Base-by-base conservation (phyloP, 2,329 filamentous ascomycete species). In the Madurella mycetomatis region DNA sequence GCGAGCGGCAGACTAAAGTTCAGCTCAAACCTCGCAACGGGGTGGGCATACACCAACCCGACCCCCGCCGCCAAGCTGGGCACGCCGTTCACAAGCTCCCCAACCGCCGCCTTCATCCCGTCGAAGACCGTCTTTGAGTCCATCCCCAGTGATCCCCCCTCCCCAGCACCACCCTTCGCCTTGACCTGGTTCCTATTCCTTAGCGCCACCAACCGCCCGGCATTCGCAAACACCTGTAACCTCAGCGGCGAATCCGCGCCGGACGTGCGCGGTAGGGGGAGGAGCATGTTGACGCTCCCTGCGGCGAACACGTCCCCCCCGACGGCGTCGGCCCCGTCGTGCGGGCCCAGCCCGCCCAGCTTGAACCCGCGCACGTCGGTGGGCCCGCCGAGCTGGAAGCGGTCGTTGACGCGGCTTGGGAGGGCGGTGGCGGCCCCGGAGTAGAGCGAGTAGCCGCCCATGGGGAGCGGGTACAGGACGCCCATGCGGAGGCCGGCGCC, bases 291-390 rank as follows among this genome's bases (percentile, higher is more conserved):
- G 15, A 92, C 85, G 64, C 90, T 91, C 42, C 88, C 92, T 2
- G 94, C 94, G 16, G 92, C 90, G 68, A 92, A 97, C 11, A 96
- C 75, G 69, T 99, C 94, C 19, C 94, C 94, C 12, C 94, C 94
- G 0, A 96, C 84, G 0, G 92, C 85, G 71, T 99, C 92, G 16
- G 76, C 70, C 1, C 91, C 89, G 65, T 97, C 92, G 59, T 88
- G 87, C 4, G 94, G 92, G 9, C 94, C 94, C 5, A 99, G 79
- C 1, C 94, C 94, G 17, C 87, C 88, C 18, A 95, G 82, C 55
- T 90, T 86, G 78, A 99, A 99, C 1, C 94, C 94, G 52, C 94
- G 88, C 13, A 99, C 89, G 67, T 96, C 92, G 2, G 91, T 96
- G 3, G 94, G 92, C 0, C 94, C 94, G 42, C 94, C 94, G 32